Base-by-base conservation (phyloP, 129 eudicot species). In the Smallanthus sonchifolius region DNA sequence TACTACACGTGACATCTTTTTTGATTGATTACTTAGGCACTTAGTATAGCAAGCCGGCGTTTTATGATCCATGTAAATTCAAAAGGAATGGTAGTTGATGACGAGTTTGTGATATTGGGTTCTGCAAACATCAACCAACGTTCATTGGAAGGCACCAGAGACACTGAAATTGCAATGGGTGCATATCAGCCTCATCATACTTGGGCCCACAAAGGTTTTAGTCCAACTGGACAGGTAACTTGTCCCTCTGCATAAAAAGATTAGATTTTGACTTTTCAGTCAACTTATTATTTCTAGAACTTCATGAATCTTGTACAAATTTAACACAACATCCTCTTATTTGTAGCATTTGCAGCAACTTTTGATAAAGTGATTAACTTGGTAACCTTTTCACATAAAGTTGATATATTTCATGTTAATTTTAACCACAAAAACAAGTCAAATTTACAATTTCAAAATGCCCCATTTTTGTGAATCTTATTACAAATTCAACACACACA, bases 111-210 rank as follows among this genome's bases (percentile, higher is more conserved):
- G 10, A 47, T 82, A 59, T 15, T 82, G 77, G 86, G 86, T 32
- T 82, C 86, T 39, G 86, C 86, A 17, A 82, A 82, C 49, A 82
- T 82, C 15, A 85, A 85, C 54, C 89, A 85, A 68, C 89, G 89
- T 15, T 85, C 86, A 37, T 14, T 85, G 32, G 89, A 72, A 43
- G 89, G 89, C 7, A 62, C 75, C 0, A 80, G 89, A 64, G 89
- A 85, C 71, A 85, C 89, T 2, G 89, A 85, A 64, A 85, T 85
- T n/a, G 89, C 86, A 9, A 85, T 85, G 87, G 89, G 89, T 14
- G 89, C 89, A 3, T 85, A 85, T 72, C 89, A 85, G 65, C 83
- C 86, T 28, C 72, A 82, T 61, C 80, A 82, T 69, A 82, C 86
- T 2, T 82, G 83, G 83, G 78, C 84, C 20, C 82, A 24, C 72